Evolutionary conservation across 2,329 filamentous ascomycete species (phyloP), one percentile per base, ranked within the genome.

Genomic region (Sarocladiaceae sp.): DNA sequence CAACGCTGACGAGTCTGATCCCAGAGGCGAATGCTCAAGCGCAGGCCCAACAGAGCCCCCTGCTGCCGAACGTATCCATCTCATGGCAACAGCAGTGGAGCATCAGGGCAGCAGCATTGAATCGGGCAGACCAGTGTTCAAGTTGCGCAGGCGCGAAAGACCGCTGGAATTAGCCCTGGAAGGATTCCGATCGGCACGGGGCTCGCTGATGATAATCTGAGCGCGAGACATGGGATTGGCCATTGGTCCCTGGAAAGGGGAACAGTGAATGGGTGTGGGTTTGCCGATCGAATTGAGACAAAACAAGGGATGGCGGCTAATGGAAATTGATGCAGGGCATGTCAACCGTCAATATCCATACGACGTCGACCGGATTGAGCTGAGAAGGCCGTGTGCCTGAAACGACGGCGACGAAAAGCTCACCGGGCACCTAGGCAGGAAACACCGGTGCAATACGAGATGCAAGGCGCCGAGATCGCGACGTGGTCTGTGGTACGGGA

Each of bases 191-290:
- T 48, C 44, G 25, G 25, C 44, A 48, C 26, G 28, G 44, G 22
- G 28, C n/a, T 29, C 18, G 26, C 25, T 22, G 28, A 48, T 33
- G 44, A 28, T 20, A 48, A 48, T 48, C 44, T 48, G n/a, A 26
- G 28, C 15, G 44, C 44, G 44, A 48, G 28, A 48, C 44, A 48
- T 48, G n/a, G 44, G 25, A 48, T 33, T 48, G 44, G 44, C 7
- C 17, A 48, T 11, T 33, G 13, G n/a, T 46, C 11, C 6, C 23
- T 48, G 44, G 25, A 5, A 20, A 15, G 44, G 15, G 44, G 40
- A n/a, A 4, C 5, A 22, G 37, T 44, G 40, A 44, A 44, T 44
- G 17, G 40, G 17, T 44, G 40, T 25, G 20, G 23, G 23, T 26
- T 20, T 33, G 44, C 44, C 28, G 44, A 48, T 48, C 44, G n/a